Evolutionary conservation across 441 rosid genomes (phyloP).

Genomic region (Syzygium malaccense): DNA sequence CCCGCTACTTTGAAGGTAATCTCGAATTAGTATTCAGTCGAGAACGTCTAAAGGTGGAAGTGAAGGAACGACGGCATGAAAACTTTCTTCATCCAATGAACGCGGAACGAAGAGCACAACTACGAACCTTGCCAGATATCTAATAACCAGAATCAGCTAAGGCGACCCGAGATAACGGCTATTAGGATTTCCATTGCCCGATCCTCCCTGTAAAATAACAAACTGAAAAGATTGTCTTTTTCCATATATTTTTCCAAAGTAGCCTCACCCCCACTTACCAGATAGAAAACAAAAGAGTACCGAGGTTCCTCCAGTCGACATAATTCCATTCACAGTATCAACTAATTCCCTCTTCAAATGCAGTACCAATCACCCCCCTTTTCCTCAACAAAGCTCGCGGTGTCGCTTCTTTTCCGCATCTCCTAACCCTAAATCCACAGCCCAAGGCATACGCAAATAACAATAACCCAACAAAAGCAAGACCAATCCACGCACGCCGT

Average conservation of each 20-base stretch:
- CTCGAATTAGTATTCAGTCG: no score
- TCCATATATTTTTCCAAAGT: neutral
- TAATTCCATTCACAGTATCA: neutral
- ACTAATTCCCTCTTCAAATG: neutral
- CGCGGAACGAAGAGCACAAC: neutral
- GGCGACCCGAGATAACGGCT: accelerated
- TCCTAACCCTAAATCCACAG: neutral
- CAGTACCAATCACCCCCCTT: neutral
- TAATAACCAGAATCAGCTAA: neutral
- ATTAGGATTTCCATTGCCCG: neutral
- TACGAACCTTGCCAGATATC: accelerated
- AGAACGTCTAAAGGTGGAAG: neutral
- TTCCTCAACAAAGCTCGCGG: neutral
- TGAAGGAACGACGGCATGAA: neutral
- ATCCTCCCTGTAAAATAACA: neutral
- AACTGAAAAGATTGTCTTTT: neutral
- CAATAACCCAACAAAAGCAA: neutral
- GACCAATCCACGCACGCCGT: neutral
- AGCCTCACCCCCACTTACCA: neutral
- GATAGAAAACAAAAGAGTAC: neutral
- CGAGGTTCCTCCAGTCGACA: neutral
- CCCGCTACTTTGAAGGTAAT: neutral
- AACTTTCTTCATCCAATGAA: neutral
- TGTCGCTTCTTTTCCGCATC: neutral
- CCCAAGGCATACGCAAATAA: neutral